These are phyloP conservation scores for Diaporthe destruens DNA, from an alignment of 2,329 filamentous ascomycete species.

Conservation along the genomic window DNA sequence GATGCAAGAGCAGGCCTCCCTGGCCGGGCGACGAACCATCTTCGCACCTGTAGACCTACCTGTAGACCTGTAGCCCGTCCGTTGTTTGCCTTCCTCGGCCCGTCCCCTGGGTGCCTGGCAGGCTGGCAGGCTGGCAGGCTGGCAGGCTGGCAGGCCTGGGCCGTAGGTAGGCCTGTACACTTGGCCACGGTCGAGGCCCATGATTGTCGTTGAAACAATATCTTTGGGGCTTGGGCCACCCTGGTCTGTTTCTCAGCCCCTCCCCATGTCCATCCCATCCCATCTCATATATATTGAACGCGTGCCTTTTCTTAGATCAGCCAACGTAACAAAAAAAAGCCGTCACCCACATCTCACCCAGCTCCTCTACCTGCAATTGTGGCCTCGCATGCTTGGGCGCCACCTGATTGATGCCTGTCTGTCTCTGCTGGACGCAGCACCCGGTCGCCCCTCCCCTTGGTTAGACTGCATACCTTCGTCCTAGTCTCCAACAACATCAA, in stretches of 20 bases:
- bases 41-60: no score
- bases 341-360: background rate
- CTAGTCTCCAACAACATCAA: no score
- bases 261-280: slow-evolving; percentile 14
- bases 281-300: slow-evolving; percentile 8
- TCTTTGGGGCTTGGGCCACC: background rate
- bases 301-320: slow-evolving; percentile 17
- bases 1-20: background rate
- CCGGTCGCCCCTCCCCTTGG: background rate
- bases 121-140: no score
- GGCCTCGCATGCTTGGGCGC: background rate
- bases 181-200: slow-evolving; percentile 7
- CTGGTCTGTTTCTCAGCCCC: background rate
- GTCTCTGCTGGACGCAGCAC: background rate
- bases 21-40: background rate
- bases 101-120: slow-evolving; percentile 3
- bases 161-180: background rate
- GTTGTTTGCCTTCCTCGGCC: slow-evolving; percentile 3
- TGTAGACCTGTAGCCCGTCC: background rate
- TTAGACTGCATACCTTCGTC: background rate
- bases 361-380: background rate
- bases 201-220: slow-evolving; percentile 18
- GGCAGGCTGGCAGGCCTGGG: no score
- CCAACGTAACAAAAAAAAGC: background rate
- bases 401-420: background rate